Base-by-base conservation (phyloP, 2,329 filamentous ascomycete genomes). In the Pyrenochaeta sp. region DNA sequence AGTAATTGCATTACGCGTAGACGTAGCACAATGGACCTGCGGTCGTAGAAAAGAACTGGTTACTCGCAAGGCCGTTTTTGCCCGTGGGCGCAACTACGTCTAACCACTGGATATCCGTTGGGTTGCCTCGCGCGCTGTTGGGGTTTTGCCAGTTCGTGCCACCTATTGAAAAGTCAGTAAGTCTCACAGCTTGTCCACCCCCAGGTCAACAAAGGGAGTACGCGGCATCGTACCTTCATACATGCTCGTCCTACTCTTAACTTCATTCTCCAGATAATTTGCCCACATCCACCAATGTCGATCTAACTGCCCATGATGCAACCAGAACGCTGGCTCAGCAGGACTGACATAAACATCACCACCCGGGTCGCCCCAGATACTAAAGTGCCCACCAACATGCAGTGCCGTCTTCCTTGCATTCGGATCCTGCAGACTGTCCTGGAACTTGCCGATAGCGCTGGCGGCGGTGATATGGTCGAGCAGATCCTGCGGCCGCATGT, bases 281-380 rank as follows among this genome's bases (percentile, higher is more conserved):
- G 82, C 79, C 82, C 82, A 84, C 56, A 81, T 80, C 80, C 80
- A 82, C 78, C 79, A 84, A 13, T 80, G 71, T 9, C 81, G 71
- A 64, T 84, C 82, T 15, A 84, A 74, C 66, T 80, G 77, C 4
- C 75, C 77, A 59, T 84, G 82, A 60, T 84, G 82, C 37, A 82
- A 69, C 72, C 76, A 84, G 68, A 84, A 84, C 25, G 71, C 49
- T 1, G 80, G 80, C 42, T 85, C 82, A 5, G 69, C 75, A 7
- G 82, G 81, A 9, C 75, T 79, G 1, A 80, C 78, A 61, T 78
- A 83, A 9, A 82, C 71, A 68, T 84, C 82, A 36, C 79, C 78
- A 3, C 79, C 80, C 0, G 77, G 78, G 54, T 82, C 80, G 22
- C 67, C 72, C 44, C 77, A 80, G 61, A 81, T 77, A 9, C 74